Base-by-base conservation (phyloP, 2,329 filamentous ascomycete genomes). In the Fusarium domesticum region DNA sequence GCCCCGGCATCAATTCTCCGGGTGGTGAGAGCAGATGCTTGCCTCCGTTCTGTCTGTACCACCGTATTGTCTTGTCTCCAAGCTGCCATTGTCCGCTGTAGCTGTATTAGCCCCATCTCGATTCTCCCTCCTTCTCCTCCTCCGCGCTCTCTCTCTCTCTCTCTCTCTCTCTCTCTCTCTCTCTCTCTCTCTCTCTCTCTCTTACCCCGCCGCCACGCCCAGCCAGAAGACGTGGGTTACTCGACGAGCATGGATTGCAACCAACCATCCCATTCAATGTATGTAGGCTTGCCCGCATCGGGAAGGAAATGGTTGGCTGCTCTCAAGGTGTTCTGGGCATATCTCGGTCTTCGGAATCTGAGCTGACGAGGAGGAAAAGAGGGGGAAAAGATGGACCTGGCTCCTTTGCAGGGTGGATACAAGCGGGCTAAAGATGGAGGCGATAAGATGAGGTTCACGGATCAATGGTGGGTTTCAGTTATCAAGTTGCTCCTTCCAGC, bases 271-370 rank as follows among this genome's bases (percentile, higher is more conserved):
- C 31, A 14, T n/a, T 10, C 15, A 8, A 4, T 33, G 31, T n/a
- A 33, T 33, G 35, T 33, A 35, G 36, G 42, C 54, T 59, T 59
- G 44, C 3, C 56, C 53, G 31, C 41, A 54, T 44, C 41, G 39
- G 56, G 56, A 54, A 59, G 12, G 35, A 10, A 16, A 20, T 28
- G 19, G 25, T 23, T 6, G 39, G 35, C 15, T 19, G n/a, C 37
- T 28, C 25, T 50, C 38, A 35, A 42, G 43, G 50, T 42, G 35
- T 36, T 38, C 42, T 43, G 59, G 59, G 49, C 50, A 58, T 62
- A 60, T 61, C 54, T 62, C 59, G 59, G 59, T 42, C 47, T 62
- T 62, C 59, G 59, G 59, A 16, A 50, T 57, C 25, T 51, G 42
- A 28, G 23, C 23, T 28, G 23, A 28, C 23, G 23, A 28, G 23